Conservation (phyloP, 768 basidiomycete genomes). For the Pulveroboletus sp. region DNA sequence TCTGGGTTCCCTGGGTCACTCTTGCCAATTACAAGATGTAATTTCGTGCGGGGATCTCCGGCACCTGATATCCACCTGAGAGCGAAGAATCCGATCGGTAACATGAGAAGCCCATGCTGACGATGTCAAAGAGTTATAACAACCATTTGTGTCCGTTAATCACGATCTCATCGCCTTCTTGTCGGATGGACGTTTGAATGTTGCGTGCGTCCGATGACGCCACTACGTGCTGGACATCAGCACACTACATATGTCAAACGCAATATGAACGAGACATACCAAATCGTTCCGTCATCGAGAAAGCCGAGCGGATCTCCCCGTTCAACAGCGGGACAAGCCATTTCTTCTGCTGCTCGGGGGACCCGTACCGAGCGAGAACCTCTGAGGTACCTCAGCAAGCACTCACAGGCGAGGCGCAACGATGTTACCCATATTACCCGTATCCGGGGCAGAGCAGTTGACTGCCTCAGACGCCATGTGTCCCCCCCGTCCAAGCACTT, state of each 20-base stretch:
- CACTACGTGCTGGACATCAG: slow-evolving; percentile 35
- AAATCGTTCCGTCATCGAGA: slow-evolving; percentile 95
- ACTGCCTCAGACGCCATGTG: slow-evolving; percentile 80
- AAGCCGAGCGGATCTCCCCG: slow-evolving; percentile 91
- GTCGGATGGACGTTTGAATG: slow-evolving; percentile 80
- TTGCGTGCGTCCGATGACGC: slow-evolving; percentile 97
- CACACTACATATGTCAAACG: slow-evolving; percentile 3
- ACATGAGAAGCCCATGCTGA: slow-evolving; percentile 9
- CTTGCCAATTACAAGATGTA: slow-evolving; percentile 95
- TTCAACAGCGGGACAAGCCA: slow-evolving; percentile 87
- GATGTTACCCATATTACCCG: slow-evolving; percentile 90
- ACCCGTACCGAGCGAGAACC: slow-evolving; percentile 95
- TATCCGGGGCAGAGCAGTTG: slow-evolving; percentile 96
- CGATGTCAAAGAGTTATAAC: slow-evolving; percentile 1
- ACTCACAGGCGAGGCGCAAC: background rate
- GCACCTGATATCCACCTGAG: slow-evolving; percentile 95
- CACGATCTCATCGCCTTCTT: slow-evolving; percentile 83
- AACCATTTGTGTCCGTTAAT: slow-evolving; percentile 98
- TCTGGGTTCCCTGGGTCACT: slow-evolving; percentile 82
- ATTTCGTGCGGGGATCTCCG: slow-evolving; percentile 81
- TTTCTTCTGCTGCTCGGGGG: slow-evolving; percentile 81
- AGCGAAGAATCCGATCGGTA: slow-evolving; percentile 7
- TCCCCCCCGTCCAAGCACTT: slow-evolving; percentile 81
- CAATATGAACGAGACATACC: slow-evolving; percentile 39
- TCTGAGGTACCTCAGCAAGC: slow-evolving; percentile 45